Evolutionary conservation across 352 stramenopile species (phyloP), one percentile per base, ranked within the genome.

Genomic region (Phytophthora uliginosa): DNA sequence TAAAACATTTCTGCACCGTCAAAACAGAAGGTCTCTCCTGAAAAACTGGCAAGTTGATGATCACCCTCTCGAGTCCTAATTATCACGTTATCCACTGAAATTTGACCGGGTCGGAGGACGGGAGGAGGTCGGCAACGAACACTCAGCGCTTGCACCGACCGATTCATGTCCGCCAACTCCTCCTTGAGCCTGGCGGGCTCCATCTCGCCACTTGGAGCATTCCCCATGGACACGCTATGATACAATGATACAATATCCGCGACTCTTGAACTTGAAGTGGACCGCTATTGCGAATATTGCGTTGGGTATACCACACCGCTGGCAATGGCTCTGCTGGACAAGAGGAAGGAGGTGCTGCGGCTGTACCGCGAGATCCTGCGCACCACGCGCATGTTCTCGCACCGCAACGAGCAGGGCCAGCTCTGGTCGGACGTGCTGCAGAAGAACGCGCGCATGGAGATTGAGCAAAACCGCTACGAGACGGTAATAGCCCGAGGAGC

Each of bases 301-400:
- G 26, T 59, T 68, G 15, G 60, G 55, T 63, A 15, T 9, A 13
- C 36, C 20, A 74, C 68, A 67, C 31, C 48, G 18, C 18, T 26
- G 7, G 59, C 52, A 36, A 70, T 69, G 55, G 38, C 64, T 74
- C 73, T 84, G 38, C 65, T 93, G 13, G 74, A 93, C 69, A 93
- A 91, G 70, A 80, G 85, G 52, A 85, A 84, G 45, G 89, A 95
- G 54, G 87, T 93, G 76, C 74, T 96, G 73, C 86, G 86, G 17
- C 74, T 96, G 65, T 96, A 96, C 77, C 85, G 85, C 33, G 82
- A 91, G 80, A 91, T 96, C 61, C 76, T 96, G 74, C 86, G 84
- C 65, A 91, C 84, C 33, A 74, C 89, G 73, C 84, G 85, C 50
- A 76, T 85, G 63, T 96, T 96, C 77, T 72, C 86, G 65, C 93